Evolutionary conservation across 164 flowering plant genomes (phyloP).

Genomic region (Santalum album): DNA sequence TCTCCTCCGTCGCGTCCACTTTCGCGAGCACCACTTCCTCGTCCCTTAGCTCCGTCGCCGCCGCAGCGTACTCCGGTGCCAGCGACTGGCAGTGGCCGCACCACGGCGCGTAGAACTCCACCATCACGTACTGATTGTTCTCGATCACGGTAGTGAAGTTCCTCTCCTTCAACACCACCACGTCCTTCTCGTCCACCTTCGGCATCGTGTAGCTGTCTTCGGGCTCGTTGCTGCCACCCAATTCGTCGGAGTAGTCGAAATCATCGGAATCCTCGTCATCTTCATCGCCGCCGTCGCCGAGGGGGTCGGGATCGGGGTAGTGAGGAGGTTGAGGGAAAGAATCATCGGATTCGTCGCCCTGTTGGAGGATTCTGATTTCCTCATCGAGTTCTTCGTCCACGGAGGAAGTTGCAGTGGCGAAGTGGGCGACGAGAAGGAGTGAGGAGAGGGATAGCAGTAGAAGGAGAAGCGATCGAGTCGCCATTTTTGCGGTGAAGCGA

Average conservation of each 20-base stretch:
- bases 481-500: conserved; percentile 18
- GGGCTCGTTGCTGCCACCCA: conserved; percentile 7
- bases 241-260: conserved; percentile 19
- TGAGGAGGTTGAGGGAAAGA: neutral
- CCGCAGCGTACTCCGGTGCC: conserved; percentile 89
- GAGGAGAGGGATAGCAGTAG: conserved; percentile 29
- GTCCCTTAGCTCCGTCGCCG: conserved; percentile 77
- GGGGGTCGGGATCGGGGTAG: neutral
- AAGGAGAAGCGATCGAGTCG: conserved; percentile 39
- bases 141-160: conserved; percentile 63
- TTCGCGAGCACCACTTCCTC: conserved; percentile 63
- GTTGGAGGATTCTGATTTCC: conserved; percentile 64
- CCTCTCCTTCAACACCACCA: conserved; percentile 61
- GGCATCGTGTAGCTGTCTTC: conserved; percentile 22
- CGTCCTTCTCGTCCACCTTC: conserved; percentile 73
- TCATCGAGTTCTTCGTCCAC: conserved; percentile 29
- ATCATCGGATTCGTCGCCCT: conserved; percentile 18
- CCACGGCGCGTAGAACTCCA: conserved; percentile 97
- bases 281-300: conserved; percentile 16
- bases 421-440: conserved; percentile 17
- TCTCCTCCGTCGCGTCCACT: conserved; percentile 81
- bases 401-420: conserved; percentile 24
- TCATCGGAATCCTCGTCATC: conserved; percentile 31
- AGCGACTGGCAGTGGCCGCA: conserved; percentile 85
- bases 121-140: conserved; percentile 70